Conservation (phyloP, 169 alveolate species). For the Plasmodium gonderi region DNA sequence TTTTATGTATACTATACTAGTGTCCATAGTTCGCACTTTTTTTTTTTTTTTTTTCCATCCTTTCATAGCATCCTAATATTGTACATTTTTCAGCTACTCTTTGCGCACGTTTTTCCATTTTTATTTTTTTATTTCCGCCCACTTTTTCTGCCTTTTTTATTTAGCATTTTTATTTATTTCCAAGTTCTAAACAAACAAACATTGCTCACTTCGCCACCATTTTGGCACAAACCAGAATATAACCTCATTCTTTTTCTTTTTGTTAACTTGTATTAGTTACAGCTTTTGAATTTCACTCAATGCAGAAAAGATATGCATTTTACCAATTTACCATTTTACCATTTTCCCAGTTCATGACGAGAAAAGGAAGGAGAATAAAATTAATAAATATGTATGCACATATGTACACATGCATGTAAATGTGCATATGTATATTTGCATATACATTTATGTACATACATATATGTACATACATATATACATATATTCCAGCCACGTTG, state of each 20-base stretch:
- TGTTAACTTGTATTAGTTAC: background rate
- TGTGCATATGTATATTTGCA: background rate
- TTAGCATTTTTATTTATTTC: background rate
- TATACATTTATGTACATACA: background rate
- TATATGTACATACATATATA: background rate
- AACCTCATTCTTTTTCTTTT: background rate
- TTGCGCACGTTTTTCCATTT: background rate
- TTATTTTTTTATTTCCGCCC: background rate
- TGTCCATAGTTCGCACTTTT: background rate
- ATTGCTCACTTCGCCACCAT: background rate
- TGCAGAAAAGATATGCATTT: background rate
- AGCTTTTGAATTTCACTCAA: background rate
- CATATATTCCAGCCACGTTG: background rate
- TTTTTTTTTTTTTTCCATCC: background rate
- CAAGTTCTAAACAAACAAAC: background rate
- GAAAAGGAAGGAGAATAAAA: constrained; percentile 1
- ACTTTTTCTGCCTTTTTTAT: background rate
- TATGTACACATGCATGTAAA: background rate
- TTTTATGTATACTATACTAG: background rate
- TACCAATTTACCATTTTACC: background rate
- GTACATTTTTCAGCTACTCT: background rate
- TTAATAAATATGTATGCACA: background rate
- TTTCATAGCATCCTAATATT: too few species aligned
- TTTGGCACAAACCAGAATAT: background rate
- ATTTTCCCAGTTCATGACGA: background rate